Evolutionary conservation across 1,284 basidiomycete species (phyloP).

Genomic region (Cryptococcus sp.): DNA sequence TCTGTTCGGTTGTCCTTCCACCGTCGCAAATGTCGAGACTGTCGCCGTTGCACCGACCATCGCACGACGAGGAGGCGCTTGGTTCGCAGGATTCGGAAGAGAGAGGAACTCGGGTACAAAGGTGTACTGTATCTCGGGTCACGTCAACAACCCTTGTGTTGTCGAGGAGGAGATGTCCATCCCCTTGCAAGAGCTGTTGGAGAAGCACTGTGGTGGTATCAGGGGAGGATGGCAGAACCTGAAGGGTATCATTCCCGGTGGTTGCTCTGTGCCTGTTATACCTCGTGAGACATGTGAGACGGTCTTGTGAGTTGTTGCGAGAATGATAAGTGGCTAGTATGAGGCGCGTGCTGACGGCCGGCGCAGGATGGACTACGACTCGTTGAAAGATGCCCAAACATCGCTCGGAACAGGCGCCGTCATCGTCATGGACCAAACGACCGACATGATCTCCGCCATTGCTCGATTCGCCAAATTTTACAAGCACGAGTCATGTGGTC

Average conservation of each 20-base stretch:
- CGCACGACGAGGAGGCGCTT: conserved; percentile 82
- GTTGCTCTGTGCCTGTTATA: conserved; percentile 92
- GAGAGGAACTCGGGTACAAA: conserved; percentile 95
- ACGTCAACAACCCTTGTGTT: conserved; percentile 98
- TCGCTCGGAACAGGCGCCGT: conserved; percentile 97
- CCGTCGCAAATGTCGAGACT: conserved; percentile 98
- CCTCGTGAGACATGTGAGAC: conserved; percentile 78
- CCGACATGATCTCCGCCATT: conserved; percentile 90
- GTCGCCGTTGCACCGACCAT: conserved; percentile 97
- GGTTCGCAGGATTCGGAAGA: conserved; percentile 92
- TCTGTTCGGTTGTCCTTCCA: conserved; percentile 93
- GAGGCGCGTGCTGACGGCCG: conserved; percentile 3
- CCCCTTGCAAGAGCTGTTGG: conserved; percentile 86
- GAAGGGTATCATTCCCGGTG: conserved; percentile 87
- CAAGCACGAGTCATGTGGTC: conserved; percentile 98
- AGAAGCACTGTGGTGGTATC: conserved; percentile 96
- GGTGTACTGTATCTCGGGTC: conserved; percentile 91
- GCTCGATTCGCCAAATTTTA: conserved; percentile 93
- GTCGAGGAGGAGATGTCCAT: conserved; percentile 99
- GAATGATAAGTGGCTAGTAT: not conserved
- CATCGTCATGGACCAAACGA: conserved; percentile 98
- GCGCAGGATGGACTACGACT: conserved; percentile 94
- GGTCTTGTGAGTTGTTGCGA: conserved; percentile 69
- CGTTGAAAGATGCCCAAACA: conserved; percentile 89
- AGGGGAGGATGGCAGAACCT: conserved; percentile 95